Evolutionary conservation across 202 grass and related monocot genomes (phyloP), one percentile per base, ranked within the genome.

Genomic region (Alloteropsis angusta): DNA sequence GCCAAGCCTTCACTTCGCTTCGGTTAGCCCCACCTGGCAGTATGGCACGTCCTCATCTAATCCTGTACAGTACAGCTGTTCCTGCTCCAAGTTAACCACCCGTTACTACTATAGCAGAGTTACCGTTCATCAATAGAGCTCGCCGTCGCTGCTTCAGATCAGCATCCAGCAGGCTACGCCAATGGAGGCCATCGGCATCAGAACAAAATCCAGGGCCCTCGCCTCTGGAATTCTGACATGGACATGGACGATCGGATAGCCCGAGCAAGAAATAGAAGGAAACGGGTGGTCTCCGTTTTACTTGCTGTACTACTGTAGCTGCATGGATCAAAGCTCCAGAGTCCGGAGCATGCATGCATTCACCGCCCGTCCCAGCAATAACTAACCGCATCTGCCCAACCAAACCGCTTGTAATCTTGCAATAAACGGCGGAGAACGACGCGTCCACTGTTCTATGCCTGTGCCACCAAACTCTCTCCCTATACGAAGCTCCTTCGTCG

Each of bases 391-490:
- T 49, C 80, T 78, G 52, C 65, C 67, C 49, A 44, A 73, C 68
- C 80, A 43, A 79, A 83, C 82, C 39, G 37, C 58, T 82, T 72
- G 66, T 67, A 52, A 67, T 63, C 56, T 76, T 9, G 68, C 43
- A 71, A 63, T 82, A 62, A 62, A 82, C 69, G 59, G 39, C 68
- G 10, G 69, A 80, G 78, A 60, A 61, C 80, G 63, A 74, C 54
- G 19, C 34, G 17, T 60, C 57, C 13, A 42, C 62, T 17, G 53
- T 49, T 48, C 42, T 13, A 59, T 28, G 17, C 50, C 41, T 55
- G 47, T 56, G 28, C 23, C 6, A 63, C 57, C 71, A 54, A 59
- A 49, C 78, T 53, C 19, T 25, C n/a, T n/a, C n/a, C 9, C 39
- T 4, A 22, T 19, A 48, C 43, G 76, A 76, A 71, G 37, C 37